Percentiles rank a stretch among this genome's conserved stretches.
Evolutionary conservation across 108 stramenopile genomes (phyloP).

Genomic region (Nannochloropsis salina): DNA sequence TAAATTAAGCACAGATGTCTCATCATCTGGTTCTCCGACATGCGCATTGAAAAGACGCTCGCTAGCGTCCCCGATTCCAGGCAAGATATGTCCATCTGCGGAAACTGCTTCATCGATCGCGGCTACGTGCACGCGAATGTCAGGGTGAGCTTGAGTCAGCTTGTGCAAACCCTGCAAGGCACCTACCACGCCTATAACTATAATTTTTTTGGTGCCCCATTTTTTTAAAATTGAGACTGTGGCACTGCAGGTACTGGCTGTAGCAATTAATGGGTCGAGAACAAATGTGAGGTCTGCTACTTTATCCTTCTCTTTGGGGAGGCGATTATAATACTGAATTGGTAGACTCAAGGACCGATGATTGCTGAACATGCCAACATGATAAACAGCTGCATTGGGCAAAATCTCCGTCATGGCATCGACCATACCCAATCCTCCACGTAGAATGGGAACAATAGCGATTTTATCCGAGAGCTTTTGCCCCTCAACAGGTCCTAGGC

Average conservation of each 20-base stretch:
- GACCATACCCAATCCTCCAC: constrained; percentile 87
- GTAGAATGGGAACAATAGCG: constrained; percentile 85
- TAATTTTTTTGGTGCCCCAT: constrained; percentile 64
- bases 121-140: constrained; percentile 74
- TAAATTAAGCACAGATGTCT: not conserved
- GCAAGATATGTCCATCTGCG: constrained; percentile 71
- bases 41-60: constrained; percentile 64
- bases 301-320: constrained; percentile 72
- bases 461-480: constrained; percentile 54
- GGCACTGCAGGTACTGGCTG: constrained; percentile 73
- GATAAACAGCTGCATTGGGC: constrained; percentile 82
- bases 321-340: constrained; percentile 91
- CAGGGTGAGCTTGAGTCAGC: constrained; percentile 68
- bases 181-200: constrained; percentile 72
- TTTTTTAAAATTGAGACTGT: constrained; percentile 86
- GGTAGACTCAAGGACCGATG: constrained; percentile 56
- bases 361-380: constrained; percentile 59
- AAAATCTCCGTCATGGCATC: constrained; percentile 89
- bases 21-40: constrained; percentile 24
- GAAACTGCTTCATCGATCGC: constrained; percentile 69
- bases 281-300: constrained; percentile 70
- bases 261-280: constrained; percentile 86
- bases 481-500: constrained; percentile 22
- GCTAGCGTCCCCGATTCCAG: constrained; percentile 90
- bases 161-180: constrained; percentile 64